Evolutionary conservation across 371 early-diverging fungal genomes (phyloP), one percentile per base, ranked within the genome.

Genomic region (Synchytrium microbalum): DNA sequence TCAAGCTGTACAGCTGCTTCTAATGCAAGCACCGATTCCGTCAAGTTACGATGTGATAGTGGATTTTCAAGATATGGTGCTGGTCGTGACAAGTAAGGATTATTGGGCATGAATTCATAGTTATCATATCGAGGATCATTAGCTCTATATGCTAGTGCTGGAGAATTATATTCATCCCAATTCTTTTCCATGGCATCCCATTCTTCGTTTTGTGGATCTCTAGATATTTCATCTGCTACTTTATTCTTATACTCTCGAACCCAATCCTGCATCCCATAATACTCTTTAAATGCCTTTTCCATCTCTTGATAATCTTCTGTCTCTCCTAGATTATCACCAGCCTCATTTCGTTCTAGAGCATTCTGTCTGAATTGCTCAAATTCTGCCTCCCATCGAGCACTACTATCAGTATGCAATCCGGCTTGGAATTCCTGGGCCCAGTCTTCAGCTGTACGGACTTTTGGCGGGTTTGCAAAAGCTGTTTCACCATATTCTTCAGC

Each of bases 1-100:
- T 90, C 81, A 57, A 84, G 74, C 69, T 93, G 90, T 8, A 94
- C 88, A n/a, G 85, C 84, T 1, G 95, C 93, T 75, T 98, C 98
- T 2, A 95, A 81, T 0, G 93, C 92, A 57, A 96, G 75, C 32
- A 95, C 92, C 0, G 91, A 82, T 54, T 95, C 93, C 5, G 88
- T 79, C 2, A 96, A 79, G 61, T 72, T 75, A 32, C 83, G 77
- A n/a, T 79, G 77, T 57, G 79, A 74, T 3, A 81, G 71, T 5
- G 72, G 14, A 31, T 70, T 57, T 13, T 28, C 23, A 26, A 70
- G 67, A 13, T 67, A 33, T 79, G 77, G 77, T 1, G 70, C 66
- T 2, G 80, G 77, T 32, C 72, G 55, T 8, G 73, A 58, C 19
- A 89, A 62, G 67, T 84, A 97, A 0, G 91, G 92, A 69, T 96